A percentile compares a stretch with the other conserved stretches of the same genome.
These are phyloP conservation scores for Daldinia decipiens DNA, from an alignment of 495 filamentous ascomycete species.

Conservation along the genomic window DNA sequence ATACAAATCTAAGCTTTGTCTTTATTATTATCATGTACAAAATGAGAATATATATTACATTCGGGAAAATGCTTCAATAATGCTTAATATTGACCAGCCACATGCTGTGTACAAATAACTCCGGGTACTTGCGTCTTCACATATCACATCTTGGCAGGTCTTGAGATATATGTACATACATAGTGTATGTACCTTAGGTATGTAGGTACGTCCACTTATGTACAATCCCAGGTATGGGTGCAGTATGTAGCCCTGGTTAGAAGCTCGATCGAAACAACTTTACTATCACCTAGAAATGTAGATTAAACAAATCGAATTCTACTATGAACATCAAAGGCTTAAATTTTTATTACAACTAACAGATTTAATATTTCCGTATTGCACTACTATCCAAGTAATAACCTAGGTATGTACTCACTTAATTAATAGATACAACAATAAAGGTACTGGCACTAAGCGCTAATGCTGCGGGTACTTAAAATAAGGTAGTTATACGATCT, in stretches of 20 bases:
- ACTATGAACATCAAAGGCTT: no score
- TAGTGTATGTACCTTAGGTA: no score
- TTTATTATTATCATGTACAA: not conserved
- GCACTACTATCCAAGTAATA: not conserved
- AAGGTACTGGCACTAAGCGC: conserved; percentile 8
- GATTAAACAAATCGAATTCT: not conserved
- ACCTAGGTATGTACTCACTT: not conserved
- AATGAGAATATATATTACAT: not conserved
- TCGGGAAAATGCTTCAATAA: not conserved
- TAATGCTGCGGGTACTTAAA: conserved; percentile 24
- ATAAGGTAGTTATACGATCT: conserved; percentile 39
- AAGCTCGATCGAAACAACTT: conserved; percentile 25
- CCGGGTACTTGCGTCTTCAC: not conserved
- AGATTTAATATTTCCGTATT: not conserved
- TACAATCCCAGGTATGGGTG: not conserved
- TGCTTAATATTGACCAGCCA: not conserved
- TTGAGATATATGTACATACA: no score
- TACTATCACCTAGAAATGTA: conserved; percentile 23
- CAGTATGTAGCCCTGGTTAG: not conserved
- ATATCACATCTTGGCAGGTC: conserved; percentile 2
- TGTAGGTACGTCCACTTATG: no score
- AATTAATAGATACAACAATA: not conserved
- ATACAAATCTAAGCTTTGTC: not conserved
- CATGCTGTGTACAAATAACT: not conserved
- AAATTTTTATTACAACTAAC: not conserved